Percentiles rank a stretch among this genome's conserved stretches.
phyloP scores from a whole-genome alignment of 2,329 filamentous ascomycete genomes.

The Mariannaea sp. region DNA sequence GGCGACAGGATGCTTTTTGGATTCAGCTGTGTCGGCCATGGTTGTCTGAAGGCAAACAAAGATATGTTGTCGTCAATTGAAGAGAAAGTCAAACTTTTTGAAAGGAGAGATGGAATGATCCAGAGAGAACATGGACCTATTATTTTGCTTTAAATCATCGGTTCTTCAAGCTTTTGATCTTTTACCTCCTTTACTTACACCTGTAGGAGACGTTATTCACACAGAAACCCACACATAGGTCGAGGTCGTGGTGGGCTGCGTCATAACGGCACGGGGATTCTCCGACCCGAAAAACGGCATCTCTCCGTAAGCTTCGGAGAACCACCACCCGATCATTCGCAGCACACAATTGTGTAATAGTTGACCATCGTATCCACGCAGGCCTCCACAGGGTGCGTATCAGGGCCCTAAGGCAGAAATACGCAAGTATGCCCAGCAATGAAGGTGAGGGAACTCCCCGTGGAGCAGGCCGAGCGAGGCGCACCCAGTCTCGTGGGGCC shows the following conservation, averaged over 20 bases:
- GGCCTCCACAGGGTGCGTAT: neutral
- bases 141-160: too few relatives aligned
- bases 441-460: slow-evolving; percentile 3
- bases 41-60: neutral
- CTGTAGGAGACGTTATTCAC: too few relatives aligned
- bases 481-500: slow-evolving; percentile 18
- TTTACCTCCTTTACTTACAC: too few relatives aligned
- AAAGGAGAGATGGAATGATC: too few relatives aligned
- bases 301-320: slow-evolving; percentile 21
- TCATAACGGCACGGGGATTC: slow-evolving; percentile 15
- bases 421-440: slow-evolving; percentile 23
- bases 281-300: slow-evolving; percentile 22
- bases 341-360: too few relatives aligned
- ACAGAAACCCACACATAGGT: too few relatives aligned
- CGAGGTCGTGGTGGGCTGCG: too few relatives aligned
- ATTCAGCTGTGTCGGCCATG: slow-evolving; percentile 26
- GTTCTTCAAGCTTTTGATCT: too few relatives aligned
- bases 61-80: too few relatives aligned
- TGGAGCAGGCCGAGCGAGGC: neutral
- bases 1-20: slow-evolving; percentile 40
- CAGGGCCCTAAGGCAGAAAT: neutral
- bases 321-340: slow-evolving; percentile 9
- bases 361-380: neutral
- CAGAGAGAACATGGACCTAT: too few relatives aligned
- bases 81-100: too few relatives aligned